Evolutionary conservation across 176 grass and related monocot species (phyloP), one percentile per base, ranked within the genome.

Genomic region (Bothriochloa decipiens): DNA sequence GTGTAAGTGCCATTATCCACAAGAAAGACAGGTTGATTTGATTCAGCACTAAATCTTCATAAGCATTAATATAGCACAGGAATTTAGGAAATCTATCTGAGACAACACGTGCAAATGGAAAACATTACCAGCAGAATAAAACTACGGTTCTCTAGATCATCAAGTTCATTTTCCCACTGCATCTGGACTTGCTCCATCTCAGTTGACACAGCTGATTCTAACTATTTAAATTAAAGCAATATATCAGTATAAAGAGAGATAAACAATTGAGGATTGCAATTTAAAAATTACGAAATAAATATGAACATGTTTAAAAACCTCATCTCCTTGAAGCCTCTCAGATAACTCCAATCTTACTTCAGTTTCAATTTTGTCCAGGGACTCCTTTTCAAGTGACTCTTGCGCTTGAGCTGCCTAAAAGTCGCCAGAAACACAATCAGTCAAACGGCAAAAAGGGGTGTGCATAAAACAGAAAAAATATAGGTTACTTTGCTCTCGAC

Each of bases 301-400:
- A 37, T 76, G 71, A 61, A 79, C 18, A 92, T 66, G 36, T 66
- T 87, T 28, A 74, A 86, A 68, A 85, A 98, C 96, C 81, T 74
- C 89, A 40, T 98, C 87, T 77, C 93, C 93, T 76, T 90, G 58
- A 46, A 94, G 91, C 82, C 65, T 92, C 63, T 98, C 92, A 14
- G 91, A 86, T 76, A 98, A 88, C 91, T 98, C 96, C 65, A 89
- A 74, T 81, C 88, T 88, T 86, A 98, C 96, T 87, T 98, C 96
- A 88, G 76, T 68, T 95, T 98, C 91, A 70, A 98, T 65, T 82
- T 89, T 92, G 26, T 92, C 89, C 84, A 98, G 86, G 6, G 93
- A 91, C 65, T 98, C 96, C 75, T 92, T 95, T 88, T 98, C 96
- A 76, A 98, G 96, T 82, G 96, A 92, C 87, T 98, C 96, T 94